Conservation (phyloP, 164 flowering plant species). For the Amborella trichopoda region DNA sequence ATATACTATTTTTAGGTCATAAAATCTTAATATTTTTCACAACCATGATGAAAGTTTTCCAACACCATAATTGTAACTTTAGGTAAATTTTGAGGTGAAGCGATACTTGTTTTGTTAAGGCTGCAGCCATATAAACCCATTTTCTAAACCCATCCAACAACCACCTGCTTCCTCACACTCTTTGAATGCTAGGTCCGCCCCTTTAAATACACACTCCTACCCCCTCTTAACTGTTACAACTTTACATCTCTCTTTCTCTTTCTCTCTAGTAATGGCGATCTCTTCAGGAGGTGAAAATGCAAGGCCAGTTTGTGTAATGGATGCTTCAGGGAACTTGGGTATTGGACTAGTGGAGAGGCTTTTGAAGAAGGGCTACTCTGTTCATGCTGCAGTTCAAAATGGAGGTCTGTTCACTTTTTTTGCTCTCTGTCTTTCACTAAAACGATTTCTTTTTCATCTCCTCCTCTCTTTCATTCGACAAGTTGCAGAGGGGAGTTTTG, state of each 20-base stretch:
- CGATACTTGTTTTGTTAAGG: no score
- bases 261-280: conserved; percentile 19
- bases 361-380: conserved; percentile 46
- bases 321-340: conserved; percentile 48
- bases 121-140: no score
- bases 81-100: no score
- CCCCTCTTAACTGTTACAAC: background rate
- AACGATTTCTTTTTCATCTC: background rate
- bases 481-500: background rate
- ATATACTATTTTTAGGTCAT: no score
- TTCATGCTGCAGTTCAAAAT: conserved; percentile 59
- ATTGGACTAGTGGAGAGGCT: conserved; percentile 35
- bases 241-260: conserved; percentile 6
- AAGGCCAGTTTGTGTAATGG: conserved; percentile 60
- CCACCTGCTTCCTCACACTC: conserved; percentile 20
- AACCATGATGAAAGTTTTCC: no score
- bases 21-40: no score
- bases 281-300: conserved; percentile 7
- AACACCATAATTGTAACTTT: no score
- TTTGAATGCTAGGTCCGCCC: conserved; percentile 17
- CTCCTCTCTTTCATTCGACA: background rate
- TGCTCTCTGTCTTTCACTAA: background rate
- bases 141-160: conserved; percentile 23
- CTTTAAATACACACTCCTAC: background rate
- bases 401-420: conserved; percentile 19